phyloP scores from a whole-genome alignment of 1,284 basidiomycete species.

The Boletus subluridellus region DNA sequence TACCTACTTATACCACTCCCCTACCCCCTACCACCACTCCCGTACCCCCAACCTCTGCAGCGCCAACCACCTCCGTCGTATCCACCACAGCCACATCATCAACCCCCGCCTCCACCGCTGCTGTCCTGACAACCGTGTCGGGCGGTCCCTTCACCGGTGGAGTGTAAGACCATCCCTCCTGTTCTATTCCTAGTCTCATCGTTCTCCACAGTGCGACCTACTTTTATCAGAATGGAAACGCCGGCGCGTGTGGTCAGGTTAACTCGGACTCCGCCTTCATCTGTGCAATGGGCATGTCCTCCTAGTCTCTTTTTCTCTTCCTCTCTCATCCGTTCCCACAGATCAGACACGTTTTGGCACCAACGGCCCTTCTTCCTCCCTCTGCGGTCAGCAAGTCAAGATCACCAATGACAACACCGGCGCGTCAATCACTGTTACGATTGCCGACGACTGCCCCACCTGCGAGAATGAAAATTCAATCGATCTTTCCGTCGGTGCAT shows the following conservation, averaged over 20 bases:
- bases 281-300: conserved; percentile 60
- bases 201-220: conserved; percentile 58
- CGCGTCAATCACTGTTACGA: conserved; percentile 56
- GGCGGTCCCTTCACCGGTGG: conserved; percentile 36
- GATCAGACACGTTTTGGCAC: conserved; percentile 53
- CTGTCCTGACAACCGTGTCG: conserved; percentile 13
- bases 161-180: conserved; percentile 40
- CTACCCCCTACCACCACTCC: not conserved
- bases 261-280: conserved; percentile 67
- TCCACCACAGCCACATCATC: conserved; percentile 13
- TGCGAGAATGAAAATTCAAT: conserved; percentile 67
- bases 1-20: not conserved
- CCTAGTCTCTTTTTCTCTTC: not conserved
- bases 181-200: conserved; percentile 1
- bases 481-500: conserved; percentile 78
- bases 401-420: conserved; percentile 63
- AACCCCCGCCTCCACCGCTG: not conserved
- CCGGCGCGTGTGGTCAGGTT: conserved; percentile 71
- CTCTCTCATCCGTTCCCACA: conserved; percentile 23
- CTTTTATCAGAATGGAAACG: conserved; percentile 64
- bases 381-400: conserved; percentile 64
- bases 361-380: conserved; percentile 43
- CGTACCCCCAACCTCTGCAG: not conserved
- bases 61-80: conserved; percentile 7
- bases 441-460: conserved; percentile 84